Base-by-base conservation (phyloP, 2,329 filamentous ascomycete species). In the Didymella arachidicola region DNA sequence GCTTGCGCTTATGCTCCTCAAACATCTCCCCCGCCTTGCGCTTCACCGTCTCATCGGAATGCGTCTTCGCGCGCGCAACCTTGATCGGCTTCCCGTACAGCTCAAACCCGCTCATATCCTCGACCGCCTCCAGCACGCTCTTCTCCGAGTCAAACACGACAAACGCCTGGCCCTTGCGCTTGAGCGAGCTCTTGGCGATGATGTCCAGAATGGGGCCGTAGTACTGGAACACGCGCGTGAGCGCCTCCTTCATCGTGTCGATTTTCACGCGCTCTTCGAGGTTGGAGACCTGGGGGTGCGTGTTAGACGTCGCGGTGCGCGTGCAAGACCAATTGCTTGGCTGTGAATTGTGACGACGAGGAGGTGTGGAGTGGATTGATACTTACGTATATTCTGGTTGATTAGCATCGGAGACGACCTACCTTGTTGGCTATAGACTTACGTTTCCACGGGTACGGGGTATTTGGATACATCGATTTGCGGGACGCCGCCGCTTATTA, bases 111-210 rank as follows among this genome's bases (percentile, higher is more conserved):
- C 97, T 90, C 62, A 96, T 84, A 68, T 96, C 92, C 50, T 96
- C 91, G 62, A 97, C 90, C 18, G 95, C 94, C 63, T 87, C 85
- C 51, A 85, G 82, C 3, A 93, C 93, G n/a, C 88, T 86, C 54
- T 93, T 90, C n/a, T 89, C 81, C 61, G 83, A 85, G 69, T 96
- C 92, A 75, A 93, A 98, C 44, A 98, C 93, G 48, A 99, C 81
- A 74, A 99, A 99, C 0, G 95, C 95, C 79, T 99, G 95, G 12
- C 95, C 95, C 76, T 96, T 97, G 42, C 92, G 91, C 76, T 91
- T 93, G 29, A 98, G 79, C 77, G 96, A 97, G 64, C 87, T 92
- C 81, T 96, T 96, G 43, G 91, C 91, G 59, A 96, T 86, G 50
- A 97, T 86, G 63, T 97, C 93, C 68, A 96, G 80, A 61, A 97